Conservation (phyloP, 768 basidiomycete genomes). For the Leccinum obscurum region DNA sequence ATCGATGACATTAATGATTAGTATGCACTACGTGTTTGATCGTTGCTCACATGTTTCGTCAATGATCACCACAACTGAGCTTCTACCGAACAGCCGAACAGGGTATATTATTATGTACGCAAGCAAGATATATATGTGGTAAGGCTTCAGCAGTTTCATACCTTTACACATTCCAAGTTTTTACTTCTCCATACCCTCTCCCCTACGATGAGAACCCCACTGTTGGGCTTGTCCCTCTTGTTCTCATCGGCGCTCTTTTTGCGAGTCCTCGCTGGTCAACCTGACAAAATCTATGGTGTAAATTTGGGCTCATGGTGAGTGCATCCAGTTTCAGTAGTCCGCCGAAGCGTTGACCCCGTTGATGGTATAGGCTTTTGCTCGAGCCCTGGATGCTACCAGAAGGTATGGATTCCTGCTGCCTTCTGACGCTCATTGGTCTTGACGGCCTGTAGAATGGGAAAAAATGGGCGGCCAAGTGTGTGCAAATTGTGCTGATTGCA, state of each 20-base stretch:
- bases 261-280: conserved; percentile 20
- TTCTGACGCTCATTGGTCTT: not conserved
- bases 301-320: conserved; percentile 67
- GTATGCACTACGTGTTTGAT: not conserved
- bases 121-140: conserved; percentile 10
- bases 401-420: conserved; percentile 36
- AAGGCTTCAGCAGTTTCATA: not conserved
- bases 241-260: conserved; percentile 19
- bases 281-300: conserved; percentile 64
- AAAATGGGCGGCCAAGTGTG: conserved; percentile 73
- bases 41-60: not conserved
- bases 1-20: not conserved
- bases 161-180: not conserved
- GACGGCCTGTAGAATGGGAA: conserved; percentile 53
- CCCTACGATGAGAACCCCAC: conserved; percentile 22
- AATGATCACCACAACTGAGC: not conserved
- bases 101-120: not conserved
- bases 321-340: not conserved
- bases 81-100: not conserved
- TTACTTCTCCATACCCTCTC: not conserved
- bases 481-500: conserved; percentile 59
- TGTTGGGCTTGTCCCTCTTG: conserved; percentile 15
- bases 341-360: conserved; percentile 1
- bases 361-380: conserved; percentile 59
- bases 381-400: conserved; percentile 84